These are phyloP conservation scores for Petrea volubilis DNA, from an alignment of 257 asterid genomes.

Conservation along the genomic window DNA sequence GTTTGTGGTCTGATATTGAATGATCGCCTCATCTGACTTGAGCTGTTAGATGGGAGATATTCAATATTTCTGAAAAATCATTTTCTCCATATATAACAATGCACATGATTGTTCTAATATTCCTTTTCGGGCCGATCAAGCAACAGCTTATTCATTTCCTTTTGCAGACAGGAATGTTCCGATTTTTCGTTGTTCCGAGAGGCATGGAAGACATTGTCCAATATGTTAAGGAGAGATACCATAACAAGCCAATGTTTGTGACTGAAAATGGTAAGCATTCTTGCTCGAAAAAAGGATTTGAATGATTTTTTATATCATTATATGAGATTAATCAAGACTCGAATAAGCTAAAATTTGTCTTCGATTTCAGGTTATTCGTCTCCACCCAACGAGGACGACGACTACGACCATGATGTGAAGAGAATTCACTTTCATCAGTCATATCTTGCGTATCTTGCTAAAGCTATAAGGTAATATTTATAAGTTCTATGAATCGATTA, in stretches of 20 bases:
- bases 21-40: no score
- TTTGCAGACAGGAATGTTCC: conserved; percentile 53
- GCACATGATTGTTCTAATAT: background rate
- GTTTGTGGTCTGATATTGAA: no score
- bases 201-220: conserved; percentile 62
- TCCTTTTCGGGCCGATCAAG: background rate
- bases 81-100: background rate
- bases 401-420: conserved; percentile 42
- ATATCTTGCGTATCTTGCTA: conserved; percentile 62
- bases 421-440: conserved; percentile 53
- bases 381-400: conserved; percentile 28
- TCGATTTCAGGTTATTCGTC: conserved; percentile 64
- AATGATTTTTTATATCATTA: no score
- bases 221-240: conserved; percentile 60
- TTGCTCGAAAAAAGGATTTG: no score
- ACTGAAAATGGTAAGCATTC: conserved; percentile 65
- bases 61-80: background rate
- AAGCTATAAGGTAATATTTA: conserved; percentile 54
- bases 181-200: conserved; percentile 55
- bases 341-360: background rate
- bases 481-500: background rate
- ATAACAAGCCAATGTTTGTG: conserved; percentile 63
- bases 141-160: background rate
- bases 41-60: no score
- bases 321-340: background rate